phyloP scores from a whole-genome alignment of 2,329 filamentous ascomycete species.

The Phialocephala subalpina region DNA sequence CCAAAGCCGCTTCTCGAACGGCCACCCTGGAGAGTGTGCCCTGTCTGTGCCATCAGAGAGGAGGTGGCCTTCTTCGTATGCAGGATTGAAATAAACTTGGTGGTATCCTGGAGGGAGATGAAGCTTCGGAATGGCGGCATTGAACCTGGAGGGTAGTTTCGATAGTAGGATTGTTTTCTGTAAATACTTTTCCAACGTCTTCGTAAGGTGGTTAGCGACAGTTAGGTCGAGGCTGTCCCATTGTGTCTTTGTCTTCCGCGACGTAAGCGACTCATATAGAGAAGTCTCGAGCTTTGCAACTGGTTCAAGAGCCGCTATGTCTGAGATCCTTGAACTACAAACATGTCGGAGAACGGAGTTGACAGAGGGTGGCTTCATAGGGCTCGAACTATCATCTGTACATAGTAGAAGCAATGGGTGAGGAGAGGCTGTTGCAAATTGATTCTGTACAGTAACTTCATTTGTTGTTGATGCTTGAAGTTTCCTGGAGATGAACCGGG shows the following conservation, averaged over 20 bases:
- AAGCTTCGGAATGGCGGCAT: background rate
- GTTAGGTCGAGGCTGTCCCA: background rate
- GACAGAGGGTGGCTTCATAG: background rate
- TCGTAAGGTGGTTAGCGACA: background rate
- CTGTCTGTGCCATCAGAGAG: slow-evolving; percentile 86
- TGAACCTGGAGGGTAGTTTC: background rate
- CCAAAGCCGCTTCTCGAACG: slow-evolving; percentile 86
- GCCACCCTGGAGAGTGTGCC: slow-evolving; percentile 75
- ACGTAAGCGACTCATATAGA: background rate
- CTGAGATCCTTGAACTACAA: background rate
- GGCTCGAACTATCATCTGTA: background rate
- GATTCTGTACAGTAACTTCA: background rate
- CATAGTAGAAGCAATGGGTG: background rate
- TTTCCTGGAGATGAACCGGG: background rate
- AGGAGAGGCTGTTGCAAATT: slow-evolving; percentile 1
- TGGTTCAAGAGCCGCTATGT: background rate
- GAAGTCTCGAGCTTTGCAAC: background rate
- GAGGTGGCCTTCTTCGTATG: slow-evolving; percentile 66
- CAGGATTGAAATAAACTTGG: slow-evolving; percentile 85
- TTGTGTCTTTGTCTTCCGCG: background rate
- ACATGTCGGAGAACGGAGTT: background rate
- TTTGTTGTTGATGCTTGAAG: background rate
- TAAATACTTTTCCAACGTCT: background rate
- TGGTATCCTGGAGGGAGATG: slow-evolving; percentile 74
- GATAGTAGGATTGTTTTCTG: background rate